These are phyloP conservation scores for Wickerhamomyces alni DNA, from an alignment of 805 yeast genomes.

Conservation along the genomic window DNA sequence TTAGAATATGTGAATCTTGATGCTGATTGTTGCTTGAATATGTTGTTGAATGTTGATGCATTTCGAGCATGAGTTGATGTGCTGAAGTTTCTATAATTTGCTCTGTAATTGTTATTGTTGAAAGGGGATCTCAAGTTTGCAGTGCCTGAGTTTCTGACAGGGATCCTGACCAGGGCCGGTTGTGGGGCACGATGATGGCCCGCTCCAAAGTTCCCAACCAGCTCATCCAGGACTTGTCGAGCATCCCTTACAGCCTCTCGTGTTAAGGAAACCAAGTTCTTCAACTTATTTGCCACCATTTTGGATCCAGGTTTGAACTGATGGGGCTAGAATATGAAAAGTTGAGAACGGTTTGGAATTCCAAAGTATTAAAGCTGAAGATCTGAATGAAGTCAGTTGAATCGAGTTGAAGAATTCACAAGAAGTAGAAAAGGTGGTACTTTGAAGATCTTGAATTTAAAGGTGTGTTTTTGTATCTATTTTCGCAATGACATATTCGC, in stretches of 20 bases:
- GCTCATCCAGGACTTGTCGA: conserved; percentile 42
- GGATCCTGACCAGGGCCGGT: conserved; percentile 31
- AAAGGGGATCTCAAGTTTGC: conserved; percentile 15
- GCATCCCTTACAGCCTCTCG: conserved; percentile 41
- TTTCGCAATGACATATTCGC: too few species aligned
- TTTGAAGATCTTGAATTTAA: too few species aligned
- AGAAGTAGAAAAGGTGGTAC: too few species aligned
- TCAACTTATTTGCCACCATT: conserved; percentile 30
- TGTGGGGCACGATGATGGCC: conserved; percentile 28
- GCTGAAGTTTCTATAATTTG: conserved; percentile 23
- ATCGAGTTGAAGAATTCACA: too few species aligned
- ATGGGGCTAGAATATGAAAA: too few species aligned
- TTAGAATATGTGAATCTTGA: conserved; percentile 6
- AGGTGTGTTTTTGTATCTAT: too few species aligned
- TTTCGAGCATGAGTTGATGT: conserved; percentile 9
- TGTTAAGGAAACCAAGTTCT: conserved; percentile 40
- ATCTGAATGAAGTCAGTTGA: background rate
- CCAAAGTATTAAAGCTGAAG: background rate
- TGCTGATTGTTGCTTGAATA: background rate
- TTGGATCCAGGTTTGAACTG: background rate
- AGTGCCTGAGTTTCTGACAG: conserved; percentile 26
- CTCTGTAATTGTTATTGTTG: background rate
- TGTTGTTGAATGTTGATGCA: conserved; percentile 2
- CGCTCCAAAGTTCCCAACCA: conserved; percentile 24
- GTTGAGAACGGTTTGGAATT: too few species aligned